A percentile compares a stretch with the other conserved stretches of the same genome.
Evolutionary conservation across 371 early-diverging fungal species (phyloP).

Genomic region (Nosema muscidifuracis): DNA sequence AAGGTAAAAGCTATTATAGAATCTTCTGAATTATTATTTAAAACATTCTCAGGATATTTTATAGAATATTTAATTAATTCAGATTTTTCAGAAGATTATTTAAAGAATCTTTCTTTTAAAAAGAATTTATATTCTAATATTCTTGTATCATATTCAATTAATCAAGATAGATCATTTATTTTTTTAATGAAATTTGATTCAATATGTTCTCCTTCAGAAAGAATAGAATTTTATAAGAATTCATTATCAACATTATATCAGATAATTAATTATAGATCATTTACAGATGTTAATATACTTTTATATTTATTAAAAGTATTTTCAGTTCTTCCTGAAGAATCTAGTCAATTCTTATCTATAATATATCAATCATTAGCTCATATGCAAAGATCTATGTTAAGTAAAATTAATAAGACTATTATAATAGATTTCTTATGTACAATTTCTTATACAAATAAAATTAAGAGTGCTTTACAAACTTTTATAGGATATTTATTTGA

Average conservation of each 20-base stretch:
- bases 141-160: background rate
- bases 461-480: background rate
- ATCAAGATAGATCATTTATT: background rate
- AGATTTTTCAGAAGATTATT: background rate
- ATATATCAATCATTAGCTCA: background rate
- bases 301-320: background rate
- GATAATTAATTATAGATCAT: background rate
- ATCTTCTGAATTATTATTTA: background rate
- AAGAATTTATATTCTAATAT: background rate
- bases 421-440: background rate
- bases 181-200: background rate
- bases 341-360: background rate
- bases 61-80: constrained; percentile 5
- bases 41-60: constrained; percentile 5
- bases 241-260: background rate
- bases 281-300: background rate
- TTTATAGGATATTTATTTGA: background rate
- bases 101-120: background rate
- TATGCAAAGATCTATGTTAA: background rate
- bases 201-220: background rate
- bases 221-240: background rate
- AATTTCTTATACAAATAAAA: background rate
- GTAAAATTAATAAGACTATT: background rate
- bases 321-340: background rate
- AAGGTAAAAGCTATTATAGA: background rate